A percentile compares a stretch with the other conserved stretches of the same genome.
These are phyloP conservation scores for Paracamarosporium sp. DNA, from an alignment of 2,329 filamentous ascomycete genomes.

Conservation along the genomic window DNA sequence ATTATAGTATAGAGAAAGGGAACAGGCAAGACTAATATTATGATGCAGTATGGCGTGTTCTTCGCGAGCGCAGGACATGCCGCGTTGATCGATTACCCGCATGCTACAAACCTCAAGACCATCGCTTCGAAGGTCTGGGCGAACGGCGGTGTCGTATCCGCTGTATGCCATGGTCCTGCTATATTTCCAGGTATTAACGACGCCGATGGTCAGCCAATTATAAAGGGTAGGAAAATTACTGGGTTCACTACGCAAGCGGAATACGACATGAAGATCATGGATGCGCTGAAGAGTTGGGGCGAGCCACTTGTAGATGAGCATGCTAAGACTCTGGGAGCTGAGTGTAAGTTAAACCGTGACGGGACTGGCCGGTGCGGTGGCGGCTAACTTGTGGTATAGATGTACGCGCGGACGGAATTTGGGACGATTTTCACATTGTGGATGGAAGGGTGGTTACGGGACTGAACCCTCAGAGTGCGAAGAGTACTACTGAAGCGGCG, in stretches of 20 bases:
- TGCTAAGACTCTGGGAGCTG: conserved; percentile 37
- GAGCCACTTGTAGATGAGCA: conserved; percentile 39
- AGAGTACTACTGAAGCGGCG: conserved; percentile 40
- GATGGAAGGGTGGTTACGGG: conserved; percentile 48
- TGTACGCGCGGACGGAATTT: conserved; percentile 27
- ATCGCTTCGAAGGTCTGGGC: conserved; percentile 50
- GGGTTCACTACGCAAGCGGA: conserved; percentile 49
- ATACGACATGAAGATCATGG: conserved; percentile 42
- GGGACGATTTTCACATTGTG: conserved; percentile 38
- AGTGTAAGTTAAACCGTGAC: conserved; percentile 28
- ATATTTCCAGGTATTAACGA: conserved; percentile 48
- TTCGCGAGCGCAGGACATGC: conserved; percentile 55
- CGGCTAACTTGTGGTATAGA: conserved; percentile 15
- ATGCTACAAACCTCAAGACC: conserved; percentile 48
- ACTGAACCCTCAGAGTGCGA: conserved; percentile 43
- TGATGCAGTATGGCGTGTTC: conserved; percentile 45
- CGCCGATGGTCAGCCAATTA: conserved; percentile 36
- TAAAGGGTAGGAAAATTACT: conserved; percentile 44
- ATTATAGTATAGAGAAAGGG: not conserved
- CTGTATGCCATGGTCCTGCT: conserved; percentile 52
- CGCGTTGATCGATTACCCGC: conserved; percentile 56
- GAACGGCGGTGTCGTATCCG: conserved; percentile 50
- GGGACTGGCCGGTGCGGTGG: not conserved
- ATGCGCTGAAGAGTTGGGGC: conserved; percentile 36
- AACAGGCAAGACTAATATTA: not conserved